Percentiles rank a stretch among this genome's conserved stretches.
phyloP scores from a whole-genome alignment of 2,329 filamentous ascomycete genomes.

The Apiospora phragmitis region DNA sequence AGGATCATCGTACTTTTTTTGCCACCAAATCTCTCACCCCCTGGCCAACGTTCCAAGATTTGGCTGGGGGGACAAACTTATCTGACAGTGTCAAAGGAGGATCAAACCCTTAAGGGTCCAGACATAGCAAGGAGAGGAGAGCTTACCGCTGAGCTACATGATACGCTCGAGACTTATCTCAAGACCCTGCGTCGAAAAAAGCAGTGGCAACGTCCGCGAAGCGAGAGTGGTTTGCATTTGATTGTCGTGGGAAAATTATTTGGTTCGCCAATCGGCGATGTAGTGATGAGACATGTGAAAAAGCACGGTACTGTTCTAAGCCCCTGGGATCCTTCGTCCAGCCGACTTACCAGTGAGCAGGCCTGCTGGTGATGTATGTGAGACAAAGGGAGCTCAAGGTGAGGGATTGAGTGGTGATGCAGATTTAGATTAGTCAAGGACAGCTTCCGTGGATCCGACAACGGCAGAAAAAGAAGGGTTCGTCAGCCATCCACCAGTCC shows the following conservation, averaged over 20 bases:
- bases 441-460: background rate
- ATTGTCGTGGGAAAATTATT: background rate
- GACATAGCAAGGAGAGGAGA: background rate
- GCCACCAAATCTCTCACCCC: background rate
- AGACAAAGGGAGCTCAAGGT: background rate
- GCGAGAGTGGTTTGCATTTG: background rate
- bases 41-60: background rate
- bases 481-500: slow-evolving; percentile 1
- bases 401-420: background rate
- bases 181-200: background rate
- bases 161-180: background rate
- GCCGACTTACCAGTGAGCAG: background rate
- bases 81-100: background rate
- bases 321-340: background rate
- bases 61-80: background rate
- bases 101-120: slow-evolving; percentile 4
- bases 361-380: background rate
- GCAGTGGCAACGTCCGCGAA: background rate
- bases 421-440: slow-evolving; percentile 3
- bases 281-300: background rate
- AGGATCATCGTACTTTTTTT: background rate
- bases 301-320: background rate
- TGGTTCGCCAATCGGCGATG: background rate
- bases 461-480: background rate
- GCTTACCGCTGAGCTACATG: background rate